phyloP scores from a whole-genome alignment of 352 stramenopile species.

The Aphanomyces invadans region DNA sequence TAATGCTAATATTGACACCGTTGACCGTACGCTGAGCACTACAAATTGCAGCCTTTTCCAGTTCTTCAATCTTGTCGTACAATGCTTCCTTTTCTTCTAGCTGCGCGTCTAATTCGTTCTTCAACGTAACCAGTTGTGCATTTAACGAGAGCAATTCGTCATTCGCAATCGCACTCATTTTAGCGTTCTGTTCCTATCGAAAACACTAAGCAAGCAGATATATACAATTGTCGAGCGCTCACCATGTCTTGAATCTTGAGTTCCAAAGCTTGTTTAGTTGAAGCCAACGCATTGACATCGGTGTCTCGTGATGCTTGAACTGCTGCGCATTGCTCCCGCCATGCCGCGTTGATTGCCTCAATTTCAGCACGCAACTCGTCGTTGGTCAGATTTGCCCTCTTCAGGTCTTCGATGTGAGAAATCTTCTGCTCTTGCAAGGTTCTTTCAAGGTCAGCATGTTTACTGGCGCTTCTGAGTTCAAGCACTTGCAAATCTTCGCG shows the following conservation, averaged over 20 bases:
- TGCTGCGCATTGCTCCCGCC: background rate
- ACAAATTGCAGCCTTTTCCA: background rate
- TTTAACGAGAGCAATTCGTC: background rate
- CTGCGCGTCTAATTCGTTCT: constrained; percentile 8
- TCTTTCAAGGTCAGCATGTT: background rate
- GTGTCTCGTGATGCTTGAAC: background rate
- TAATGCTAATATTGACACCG: too few relatives aligned
- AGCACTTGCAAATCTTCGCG: background rate
- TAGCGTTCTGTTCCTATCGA: background rate
- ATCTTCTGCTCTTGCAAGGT: background rate
- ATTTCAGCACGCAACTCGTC: background rate
- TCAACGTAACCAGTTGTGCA: background rate
- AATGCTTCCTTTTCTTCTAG: constrained; percentile 16
- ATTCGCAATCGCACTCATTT: background rate
- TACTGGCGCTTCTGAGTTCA: background rate
- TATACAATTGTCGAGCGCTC: background rate
- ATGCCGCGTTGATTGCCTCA: background rate
- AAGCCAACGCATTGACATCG: background rate
- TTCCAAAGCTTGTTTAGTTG: background rate
- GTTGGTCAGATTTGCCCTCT: background rate
- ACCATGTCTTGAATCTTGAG: constrained; percentile 4
- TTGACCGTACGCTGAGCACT: background rate
- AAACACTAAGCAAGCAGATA: background rate
- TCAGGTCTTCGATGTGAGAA: background rate
- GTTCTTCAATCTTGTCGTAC: constrained; percentile 13